Evolutionary conservation across 495 filamentous ascomycete genomes (phyloP), one percentile per base, ranked within the genome.

Genomic region (Podospora fimiseda): DNA sequence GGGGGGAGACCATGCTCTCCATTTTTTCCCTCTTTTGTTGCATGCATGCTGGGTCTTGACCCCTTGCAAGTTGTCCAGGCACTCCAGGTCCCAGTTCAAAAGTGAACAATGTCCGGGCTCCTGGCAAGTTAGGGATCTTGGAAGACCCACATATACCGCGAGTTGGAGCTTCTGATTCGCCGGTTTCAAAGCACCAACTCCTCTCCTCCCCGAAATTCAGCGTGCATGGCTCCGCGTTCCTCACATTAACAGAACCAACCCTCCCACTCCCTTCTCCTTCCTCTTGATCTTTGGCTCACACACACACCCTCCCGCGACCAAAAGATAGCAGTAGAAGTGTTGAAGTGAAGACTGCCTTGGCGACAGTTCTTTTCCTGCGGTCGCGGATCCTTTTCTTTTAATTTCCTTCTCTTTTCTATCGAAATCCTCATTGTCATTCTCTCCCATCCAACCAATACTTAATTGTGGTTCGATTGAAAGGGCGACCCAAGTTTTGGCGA

Each of bases 221-320:
- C 51, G 55, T 61, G 55, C 47, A 52, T 53, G 49, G 58, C 53
- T 61, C 58, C 53, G 49, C 55, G 49, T 57, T 52, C 51, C 58
- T 63, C 63, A 61, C 63, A 66, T 66, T 66, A 66, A 61, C 61
- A 63, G 48, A 66, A 63, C 53, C 63, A 53, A 50, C 58, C 60
- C 60, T 48, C 63, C 59, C 61, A 57, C 60, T 30, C 59, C 62
- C 56, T 53, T 65, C 60, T 43, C 55, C 52, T 59, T 60, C 50
- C 57, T 50, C 58, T 50, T 57, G 51, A 60, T 55, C 56, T 63
- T 57, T 50, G 60, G 58, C 51, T 60, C 57, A 60, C 60, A 56
- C 51, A 59, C 57, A 60, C 60, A 60, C 48, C 58, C 53, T 58
- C 42, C 53, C 51, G 47, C 51, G 43, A 55, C 50, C 47, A 51